Percentiles rank a stretch among this genome's conserved stretches.
phyloP scores from a whole-genome alignment of 2,329 filamentous ascomycete species.

The Rasamsonia emersonii region DNA sequence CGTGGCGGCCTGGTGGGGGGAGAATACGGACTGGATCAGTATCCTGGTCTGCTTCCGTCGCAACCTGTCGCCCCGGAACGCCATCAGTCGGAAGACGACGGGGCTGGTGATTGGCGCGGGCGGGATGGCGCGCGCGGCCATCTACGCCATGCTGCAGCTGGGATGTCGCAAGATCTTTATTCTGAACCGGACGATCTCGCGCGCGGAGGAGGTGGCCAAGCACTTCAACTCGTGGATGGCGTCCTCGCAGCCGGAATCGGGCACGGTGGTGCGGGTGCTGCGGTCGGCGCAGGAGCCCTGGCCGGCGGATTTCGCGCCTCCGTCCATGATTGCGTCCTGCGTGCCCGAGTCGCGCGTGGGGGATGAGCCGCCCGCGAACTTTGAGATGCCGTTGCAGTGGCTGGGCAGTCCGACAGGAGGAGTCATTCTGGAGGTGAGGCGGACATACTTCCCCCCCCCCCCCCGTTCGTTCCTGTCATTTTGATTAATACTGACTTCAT shows the following conservation, averaged over 20 bases:
- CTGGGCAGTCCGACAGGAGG: constrained; percentile 64
- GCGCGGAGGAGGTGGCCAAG: constrained; percentile 56
- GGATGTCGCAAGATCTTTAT: constrained; percentile 69
- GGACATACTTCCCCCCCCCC: constrained; percentile 8
- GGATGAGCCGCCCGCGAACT: constrained; percentile 57
- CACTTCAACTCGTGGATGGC: constrained; percentile 55
- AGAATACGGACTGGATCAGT: constrained; percentile 38
- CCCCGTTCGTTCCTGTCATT: constrained; percentile 12
- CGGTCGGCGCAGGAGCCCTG: constrained; percentile 52
- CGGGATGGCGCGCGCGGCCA: constrained; percentile 69
- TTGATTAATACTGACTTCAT: constrained; percentile 5
- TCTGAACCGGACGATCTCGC: constrained; percentile 60
- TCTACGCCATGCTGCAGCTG: constrained; percentile 70
- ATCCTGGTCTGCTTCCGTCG: constrained; percentile 35
- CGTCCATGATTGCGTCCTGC: constrained; percentile 68
- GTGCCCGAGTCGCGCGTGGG: constrained; percentile 63
- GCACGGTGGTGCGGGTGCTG: constrained; percentile 44
- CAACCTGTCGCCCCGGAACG: constrained; percentile 41
- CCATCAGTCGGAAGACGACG: constrained; percentile 44
- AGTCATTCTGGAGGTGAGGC: constrained; percentile 58
- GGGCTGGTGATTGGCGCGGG: constrained; percentile 51
- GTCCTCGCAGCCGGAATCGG: constrained; percentile 28
- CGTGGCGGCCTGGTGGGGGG: constrained; percentile 35
- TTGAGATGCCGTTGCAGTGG: constrained; percentile 62
- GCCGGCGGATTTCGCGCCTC: constrained; percentile 54